Conservation (phyloP, 805 yeast genomes). For the Brettanomyces nanus region DNA sequence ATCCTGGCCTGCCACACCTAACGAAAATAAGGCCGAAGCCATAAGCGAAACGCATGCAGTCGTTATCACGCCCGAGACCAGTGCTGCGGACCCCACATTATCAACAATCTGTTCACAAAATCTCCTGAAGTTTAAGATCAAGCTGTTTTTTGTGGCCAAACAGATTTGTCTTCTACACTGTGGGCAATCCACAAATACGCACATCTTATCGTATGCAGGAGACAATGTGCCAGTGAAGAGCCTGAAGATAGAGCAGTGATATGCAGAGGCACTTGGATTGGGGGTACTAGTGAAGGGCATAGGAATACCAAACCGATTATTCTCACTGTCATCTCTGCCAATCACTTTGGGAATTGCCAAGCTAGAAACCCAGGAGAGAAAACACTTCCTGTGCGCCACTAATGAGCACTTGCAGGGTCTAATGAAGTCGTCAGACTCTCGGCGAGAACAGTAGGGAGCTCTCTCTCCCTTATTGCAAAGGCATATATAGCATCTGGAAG, state of each 20-base stretch:
- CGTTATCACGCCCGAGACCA: not conserved
- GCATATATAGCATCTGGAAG: conserved; percentile 21
- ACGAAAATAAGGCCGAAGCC: not conserved
- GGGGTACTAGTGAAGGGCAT: conserved; percentile 1
- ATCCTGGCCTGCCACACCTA: conserved; percentile 1
- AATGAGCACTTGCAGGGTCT: conserved; percentile 38
- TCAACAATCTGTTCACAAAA: conserved; percentile 1
- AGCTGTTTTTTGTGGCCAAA: conserved; percentile 11
- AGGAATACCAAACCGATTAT: not conserved
- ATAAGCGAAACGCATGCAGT: not conserved
- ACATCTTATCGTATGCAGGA: conserved; percentile 12
- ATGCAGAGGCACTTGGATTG: conserved; percentile 7
- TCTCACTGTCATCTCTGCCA: not conserved
- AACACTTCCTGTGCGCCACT: conserved; percentile 37
- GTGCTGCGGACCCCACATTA: not conserved
- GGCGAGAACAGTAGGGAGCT: conserved; percentile 24
- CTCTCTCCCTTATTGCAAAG: conserved; percentile 23
- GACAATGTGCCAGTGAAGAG: conserved; percentile 9
- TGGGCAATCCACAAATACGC: conserved; percentile 27
- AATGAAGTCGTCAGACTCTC: conserved; percentile 32
- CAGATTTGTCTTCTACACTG: conserved; percentile 28
- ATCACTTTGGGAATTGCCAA: conserved; percentile 6
- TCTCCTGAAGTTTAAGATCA: conserved; percentile 1
- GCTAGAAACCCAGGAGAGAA: conserved; percentile 33
- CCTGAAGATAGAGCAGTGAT: conserved; percentile 11